Evolutionary conservation across 352 stramenopile species (phyloP).

Genomic region (Blastocystis sp.): DNA sequence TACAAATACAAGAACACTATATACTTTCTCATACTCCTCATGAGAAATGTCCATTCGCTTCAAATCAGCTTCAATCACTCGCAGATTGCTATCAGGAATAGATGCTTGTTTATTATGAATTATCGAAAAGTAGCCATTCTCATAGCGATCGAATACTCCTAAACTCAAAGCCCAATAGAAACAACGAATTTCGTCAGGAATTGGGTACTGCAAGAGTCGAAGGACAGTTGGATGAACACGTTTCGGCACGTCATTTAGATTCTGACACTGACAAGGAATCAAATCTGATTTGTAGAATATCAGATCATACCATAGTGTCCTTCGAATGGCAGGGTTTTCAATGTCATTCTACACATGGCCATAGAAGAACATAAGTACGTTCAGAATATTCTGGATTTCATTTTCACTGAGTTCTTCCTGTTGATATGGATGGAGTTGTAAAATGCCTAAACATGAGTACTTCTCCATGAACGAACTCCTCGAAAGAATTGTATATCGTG

Average conservation of each 20-base stretch:
- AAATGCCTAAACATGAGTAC: neutral
- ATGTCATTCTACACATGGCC: neutral
- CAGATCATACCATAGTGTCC: slow-evolving; percentile 12
- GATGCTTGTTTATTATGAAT: slow-evolving; percentile 7
- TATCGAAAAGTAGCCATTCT: slow-evolving; percentile 33
- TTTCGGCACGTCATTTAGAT: neutral
- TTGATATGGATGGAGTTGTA: neutral
- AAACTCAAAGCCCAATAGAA: slow-evolving; percentile 4
- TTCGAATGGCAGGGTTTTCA: neutral
- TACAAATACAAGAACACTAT: neutral
- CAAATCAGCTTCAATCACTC: slow-evolving; percentile 41
- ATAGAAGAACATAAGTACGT: neutral
- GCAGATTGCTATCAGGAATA: neutral
- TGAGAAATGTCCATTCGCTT: slow-evolving; percentile 19
- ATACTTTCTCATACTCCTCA: neutral
- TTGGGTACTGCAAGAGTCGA: slow-evolving; percentile 8
- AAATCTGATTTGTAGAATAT: slow-evolving; percentile 27
- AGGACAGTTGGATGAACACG: neutral
- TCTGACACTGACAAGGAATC: neutral
- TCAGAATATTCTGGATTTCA: neutral
- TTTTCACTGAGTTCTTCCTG: neutral
- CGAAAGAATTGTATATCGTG: neutral
- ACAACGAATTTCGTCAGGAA: slow-evolving; percentile 37
- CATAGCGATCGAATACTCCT: neutral
- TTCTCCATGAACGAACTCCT: neutral